Evolutionary conservation across 371 early-diverging fungal species (phyloP).

Genomic region (Mortierella sp.): DNA sequence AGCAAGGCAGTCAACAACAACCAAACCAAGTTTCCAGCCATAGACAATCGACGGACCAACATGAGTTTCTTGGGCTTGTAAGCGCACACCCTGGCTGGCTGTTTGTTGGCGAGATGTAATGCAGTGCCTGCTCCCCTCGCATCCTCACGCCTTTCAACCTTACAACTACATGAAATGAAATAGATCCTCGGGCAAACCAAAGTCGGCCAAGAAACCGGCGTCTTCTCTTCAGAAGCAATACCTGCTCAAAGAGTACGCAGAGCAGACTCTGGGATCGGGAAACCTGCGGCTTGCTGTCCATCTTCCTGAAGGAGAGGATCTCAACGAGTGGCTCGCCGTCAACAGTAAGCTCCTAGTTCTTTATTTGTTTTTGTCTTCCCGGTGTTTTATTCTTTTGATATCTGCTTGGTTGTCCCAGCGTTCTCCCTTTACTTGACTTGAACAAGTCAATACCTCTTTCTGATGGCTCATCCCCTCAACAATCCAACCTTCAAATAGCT

Average conservation of each 20-base stretch:
- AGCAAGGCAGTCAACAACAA: not conserved
- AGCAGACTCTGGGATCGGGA: constrained; percentile 81
- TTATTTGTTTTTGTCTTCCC: not conserved
- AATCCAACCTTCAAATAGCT: constrained; percentile 40
- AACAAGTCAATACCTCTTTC: not conserved
- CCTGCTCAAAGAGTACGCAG: constrained; percentile 71
- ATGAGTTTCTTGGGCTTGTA: constrained; percentile 13
- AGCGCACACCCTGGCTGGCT: not conserved
- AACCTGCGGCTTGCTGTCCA: constrained; percentile 79
- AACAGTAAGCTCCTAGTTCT: constrained; percentile 63
- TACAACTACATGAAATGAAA: not conserved
- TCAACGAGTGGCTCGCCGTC: constrained; percentile 91
- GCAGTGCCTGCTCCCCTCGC: not conserved
- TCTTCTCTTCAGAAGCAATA: constrained; percentile 66
- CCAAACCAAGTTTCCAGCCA: not conserved
- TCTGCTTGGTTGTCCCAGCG: not conserved
- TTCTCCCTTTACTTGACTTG: not conserved
- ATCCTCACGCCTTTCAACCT: not conserved
- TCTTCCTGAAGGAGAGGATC: constrained; percentile 88
- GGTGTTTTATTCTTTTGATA: not conserved
- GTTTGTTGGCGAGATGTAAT: not conserved
- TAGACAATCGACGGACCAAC: not conserved
- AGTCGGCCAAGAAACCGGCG: constrained; percentile 61
- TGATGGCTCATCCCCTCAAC: not conserved
- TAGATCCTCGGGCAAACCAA: constrained; percentile 37